A percentile compares a stretch with the other conserved stretches of the same genome.
These are phyloP conservation scores for Melanomma pulvis-pyrius DNA, from an alignment of 495 filamentous ascomycete genomes.

Conservation along the genomic window DNA sequence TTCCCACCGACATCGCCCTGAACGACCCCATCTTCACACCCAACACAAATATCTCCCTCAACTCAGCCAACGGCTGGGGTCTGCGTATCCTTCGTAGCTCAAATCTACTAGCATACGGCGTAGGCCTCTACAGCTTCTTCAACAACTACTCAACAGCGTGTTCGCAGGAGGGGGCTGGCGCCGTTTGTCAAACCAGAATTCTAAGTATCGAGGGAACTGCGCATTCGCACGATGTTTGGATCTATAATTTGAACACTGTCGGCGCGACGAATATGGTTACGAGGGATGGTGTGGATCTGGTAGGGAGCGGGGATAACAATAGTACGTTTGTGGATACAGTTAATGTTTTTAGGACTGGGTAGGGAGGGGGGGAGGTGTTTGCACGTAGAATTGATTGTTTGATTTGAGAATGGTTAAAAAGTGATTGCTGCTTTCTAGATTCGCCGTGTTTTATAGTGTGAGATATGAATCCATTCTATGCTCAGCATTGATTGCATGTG, in stretches of 20 bases:
- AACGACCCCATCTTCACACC: slow-evolving; percentile 46
- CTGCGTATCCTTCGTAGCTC: slow-evolving; percentile 63
- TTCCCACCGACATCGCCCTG: slow-evolving; percentile 51
- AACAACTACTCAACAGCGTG: slow-evolving; percentile 46
- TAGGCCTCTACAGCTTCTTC: slow-evolving; percentile 45
- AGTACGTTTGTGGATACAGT: slow-evolving; percentile 50
- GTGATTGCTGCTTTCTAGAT: too few relatives aligned
- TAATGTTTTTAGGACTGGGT: slow-evolving; percentile 27
- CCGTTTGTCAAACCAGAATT: slow-evolving; percentile 64
- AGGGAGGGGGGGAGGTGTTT: neutral
- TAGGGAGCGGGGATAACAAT: slow-evolving; percentile 56
- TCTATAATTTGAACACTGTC: slow-evolving; percentile 58
- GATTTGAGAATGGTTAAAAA: neutral
- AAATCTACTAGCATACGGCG: slow-evolving; percentile 59
- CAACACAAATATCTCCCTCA: slow-evolving; percentile 47
- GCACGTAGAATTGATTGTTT: neutral
- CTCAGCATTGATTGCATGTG: too few relatives aligned
- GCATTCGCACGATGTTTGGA: slow-evolving; percentile 35
- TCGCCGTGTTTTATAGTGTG: too few relatives aligned
- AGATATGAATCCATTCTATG: too few relatives aligned
- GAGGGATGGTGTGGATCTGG: slow-evolving; percentile 54
- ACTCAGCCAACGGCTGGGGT: slow-evolving; percentile 59
- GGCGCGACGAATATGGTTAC: slow-evolving; percentile 53
- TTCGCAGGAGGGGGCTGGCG: slow-evolving; percentile 52
- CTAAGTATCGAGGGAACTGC: slow-evolving; percentile 54